Percentiles rank a stretch among this genome's conserved stretches.
These are phyloP conservation scores for Naganishia onofrii DNA, from an alignment of 768 basidiomycete genomes.

Conservation along the genomic window DNA sequence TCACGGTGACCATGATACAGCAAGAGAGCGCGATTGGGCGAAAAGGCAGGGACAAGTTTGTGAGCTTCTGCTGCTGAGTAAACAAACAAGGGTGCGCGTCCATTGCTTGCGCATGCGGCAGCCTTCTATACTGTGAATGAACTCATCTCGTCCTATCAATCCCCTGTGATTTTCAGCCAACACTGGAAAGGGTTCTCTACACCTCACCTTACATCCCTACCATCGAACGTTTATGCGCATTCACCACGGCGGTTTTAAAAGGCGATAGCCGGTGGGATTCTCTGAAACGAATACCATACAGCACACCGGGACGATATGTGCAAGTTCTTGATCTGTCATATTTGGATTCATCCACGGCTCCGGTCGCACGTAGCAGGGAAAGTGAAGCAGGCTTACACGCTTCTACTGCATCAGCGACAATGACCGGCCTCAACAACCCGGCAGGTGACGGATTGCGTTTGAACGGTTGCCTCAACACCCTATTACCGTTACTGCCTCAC, in stretches of 20 bases:
- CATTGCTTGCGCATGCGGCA: background rate
- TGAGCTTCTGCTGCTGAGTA: conserved; percentile 21
- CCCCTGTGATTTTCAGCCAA: conserved; percentile 7
- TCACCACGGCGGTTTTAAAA: conserved; percentile 60
- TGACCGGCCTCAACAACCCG: conserved; percentile 16
- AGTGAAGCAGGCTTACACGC: background rate
- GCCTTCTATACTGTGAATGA: background rate
- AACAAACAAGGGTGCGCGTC: conserved; percentile 24
- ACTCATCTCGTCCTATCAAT: background rate
- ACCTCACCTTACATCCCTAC: conserved; percentile 55
- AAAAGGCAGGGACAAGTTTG: background rate
- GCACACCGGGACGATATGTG: conserved; percentile 84
- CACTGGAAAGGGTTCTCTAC: conserved; percentile 23
- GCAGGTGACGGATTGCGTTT: conserved; percentile 13
- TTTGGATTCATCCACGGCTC: background rate
- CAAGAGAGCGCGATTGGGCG: background rate
- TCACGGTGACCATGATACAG: background rate
- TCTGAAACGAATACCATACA: conserved; percentile 79
- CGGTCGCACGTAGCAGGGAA: background rate
- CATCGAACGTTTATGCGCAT: conserved; percentile 58
- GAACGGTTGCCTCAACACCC: conserved; percentile 30
- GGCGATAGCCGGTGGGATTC: conserved; percentile 84
- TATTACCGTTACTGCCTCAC: conserved; percentile 48
- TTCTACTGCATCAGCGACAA: background rate
- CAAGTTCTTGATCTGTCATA: conserved; percentile 64